These are phyloP conservation scores for Mucor racemosus DNA, from an alignment of 371 early-diverging fungal genomes.

Conservation along the genomic window DNA sequence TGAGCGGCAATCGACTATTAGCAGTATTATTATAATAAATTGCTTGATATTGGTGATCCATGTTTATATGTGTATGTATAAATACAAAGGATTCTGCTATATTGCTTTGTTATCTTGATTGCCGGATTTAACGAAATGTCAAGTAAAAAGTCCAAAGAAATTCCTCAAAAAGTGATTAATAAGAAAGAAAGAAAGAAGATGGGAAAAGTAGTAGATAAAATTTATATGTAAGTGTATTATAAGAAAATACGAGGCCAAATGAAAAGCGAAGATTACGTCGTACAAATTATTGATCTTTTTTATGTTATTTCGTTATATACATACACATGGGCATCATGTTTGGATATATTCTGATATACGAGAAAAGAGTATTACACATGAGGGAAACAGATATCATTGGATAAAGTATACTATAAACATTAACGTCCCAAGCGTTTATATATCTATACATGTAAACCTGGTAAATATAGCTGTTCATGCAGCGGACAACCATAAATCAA, in stretches of 20 bases:
- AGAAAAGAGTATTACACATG: background rate
- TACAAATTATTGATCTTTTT: background rate
- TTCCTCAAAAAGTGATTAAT: background rate
- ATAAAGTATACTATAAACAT: no score
- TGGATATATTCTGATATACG: background rate
- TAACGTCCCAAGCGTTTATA: no score
- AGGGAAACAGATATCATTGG: background rate
- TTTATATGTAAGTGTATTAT: background rate
- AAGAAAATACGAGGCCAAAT: background rate
- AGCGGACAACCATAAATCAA: no score
- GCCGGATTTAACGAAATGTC: background rate
- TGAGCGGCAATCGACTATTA: slow-evolving; percentile 19
- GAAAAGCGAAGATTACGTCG: slow-evolving; percentile 2
- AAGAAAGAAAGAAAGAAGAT: background rate
- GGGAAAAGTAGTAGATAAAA: slow-evolving; percentile 1
- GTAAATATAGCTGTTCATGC: no score
- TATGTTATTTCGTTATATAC: slow-evolving; percentile 1
- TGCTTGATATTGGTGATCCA: slow-evolving; percentile 11
- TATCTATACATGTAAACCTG: no score
- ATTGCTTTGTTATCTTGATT: background rate
- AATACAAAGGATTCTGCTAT: background rate
- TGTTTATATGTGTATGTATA: background rate
- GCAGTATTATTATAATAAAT: slow-evolving; percentile 6
- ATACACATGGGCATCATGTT: background rate
- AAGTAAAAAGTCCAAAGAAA: background rate